Evolutionary conservation across 345 rosid species (phyloP).

Genomic region (Eucalyptus sp.): DNA sequence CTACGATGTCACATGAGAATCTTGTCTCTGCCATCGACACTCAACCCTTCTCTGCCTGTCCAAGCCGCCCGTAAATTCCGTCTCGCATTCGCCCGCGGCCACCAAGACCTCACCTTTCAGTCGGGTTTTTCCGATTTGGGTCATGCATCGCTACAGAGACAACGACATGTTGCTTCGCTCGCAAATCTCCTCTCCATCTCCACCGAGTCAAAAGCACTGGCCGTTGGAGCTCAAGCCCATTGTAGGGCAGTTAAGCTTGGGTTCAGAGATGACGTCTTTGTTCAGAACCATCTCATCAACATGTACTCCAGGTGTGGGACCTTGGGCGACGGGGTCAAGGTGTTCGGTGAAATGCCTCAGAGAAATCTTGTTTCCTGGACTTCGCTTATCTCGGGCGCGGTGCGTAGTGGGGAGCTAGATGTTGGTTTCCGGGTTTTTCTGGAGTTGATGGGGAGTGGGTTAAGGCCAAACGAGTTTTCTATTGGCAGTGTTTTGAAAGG

Average conservation of each 20-base stretch:
- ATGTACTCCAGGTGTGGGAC: slow-evolving; percentile 1
- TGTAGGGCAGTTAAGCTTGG: slow-evolving; percentile 12
- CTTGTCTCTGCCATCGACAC: background rate
- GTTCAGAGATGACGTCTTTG: slow-evolving; percentile 5
- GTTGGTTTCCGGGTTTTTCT: slow-evolving; percentile 3
- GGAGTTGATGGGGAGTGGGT: slow-evolving; percentile 9
- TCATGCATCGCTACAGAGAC: background rate
- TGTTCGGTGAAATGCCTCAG: slow-evolving; percentile 20
- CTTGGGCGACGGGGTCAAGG: slow-evolving; percentile 4
- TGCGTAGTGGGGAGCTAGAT: background rate
- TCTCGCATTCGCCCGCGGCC: background rate
- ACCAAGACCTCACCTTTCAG: background rate
- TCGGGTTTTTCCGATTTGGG: background rate
- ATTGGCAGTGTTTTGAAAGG: slow-evolving; percentile 19
- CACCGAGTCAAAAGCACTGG: background rate
- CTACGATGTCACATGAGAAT: background rate
- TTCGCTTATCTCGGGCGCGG: slow-evolving; percentile 9
- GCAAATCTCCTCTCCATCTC: slow-evolving; percentile 4
- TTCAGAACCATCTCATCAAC: slow-evolving; percentile 13
- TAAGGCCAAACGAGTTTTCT: slow-evolving; percentile 21
- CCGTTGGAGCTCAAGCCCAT: slow-evolving; percentile 22
- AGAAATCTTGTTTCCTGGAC: slow-evolving; percentile 32
- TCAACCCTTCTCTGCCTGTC: background rate
- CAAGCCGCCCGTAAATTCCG: background rate
- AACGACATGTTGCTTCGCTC: slow-evolving; percentile 2